Base-by-base conservation (phyloP, 257 asterid genomes). In the Scutellaria baicalensis region DNA sequence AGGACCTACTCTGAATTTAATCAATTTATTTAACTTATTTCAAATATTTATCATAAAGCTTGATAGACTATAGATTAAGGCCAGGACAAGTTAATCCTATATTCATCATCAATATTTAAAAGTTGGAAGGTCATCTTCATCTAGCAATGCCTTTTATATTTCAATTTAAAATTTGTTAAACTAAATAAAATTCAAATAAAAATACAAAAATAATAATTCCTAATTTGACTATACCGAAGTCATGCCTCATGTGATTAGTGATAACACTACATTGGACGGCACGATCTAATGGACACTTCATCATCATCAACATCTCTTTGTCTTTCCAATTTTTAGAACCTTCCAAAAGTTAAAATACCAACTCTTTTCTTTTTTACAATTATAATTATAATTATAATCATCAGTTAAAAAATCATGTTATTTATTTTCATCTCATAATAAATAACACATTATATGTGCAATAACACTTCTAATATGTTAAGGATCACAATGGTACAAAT, bases 181-280 rank as follows among this genome's bases (percentile, higher is more conserved):
- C 45, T 3, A 16, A 68, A 40, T 33, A 43, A 50, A 2, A 8
- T 14, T 27, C 18, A 27, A 72, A 31, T 21, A 40, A 51, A 3
- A 9, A 43, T 5, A 31, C 12, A 6, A 59, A 50, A 51, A 27
- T 16, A 38, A 63, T 76, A 64, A 64, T 76, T 48, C 8, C 9
- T 16, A 76, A 58, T 6, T 70, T 70, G 76, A 70, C 69, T 70
- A 67, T 13, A 52, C 72, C 62, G n/a, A 20, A 55, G 75, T 61
- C 68, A 51, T 12, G 52, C 18, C 8, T 31, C 44, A 42, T 66
- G 56, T 16, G 59, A 58, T 47, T 48, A 27, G 33, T 27, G 33
- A 18, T 18, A 58, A 35, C 14, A 40, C 36, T 59, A 27, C 2
- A 3, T 11, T 36, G 72, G 68, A 61, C 67, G 75, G 72, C 80